phyloP scores from a whole-genome alignment of 2,329 filamentous ascomycete genomes.

The Pestalotiopsis sp. region DNA sequence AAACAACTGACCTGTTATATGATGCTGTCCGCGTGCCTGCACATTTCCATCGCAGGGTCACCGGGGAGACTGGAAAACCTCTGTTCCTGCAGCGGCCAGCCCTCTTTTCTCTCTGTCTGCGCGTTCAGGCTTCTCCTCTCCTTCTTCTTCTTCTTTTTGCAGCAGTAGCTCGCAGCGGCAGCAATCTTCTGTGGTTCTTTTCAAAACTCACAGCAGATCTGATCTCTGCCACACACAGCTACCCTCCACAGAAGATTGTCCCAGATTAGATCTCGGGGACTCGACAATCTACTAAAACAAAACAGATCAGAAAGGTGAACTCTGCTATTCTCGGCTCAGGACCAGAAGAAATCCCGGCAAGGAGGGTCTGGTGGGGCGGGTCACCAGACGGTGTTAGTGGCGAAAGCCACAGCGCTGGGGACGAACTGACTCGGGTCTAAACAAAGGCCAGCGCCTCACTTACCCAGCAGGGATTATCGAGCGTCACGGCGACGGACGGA shows the following conservation, averaged over 20 bases:
- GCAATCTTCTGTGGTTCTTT: background rate
- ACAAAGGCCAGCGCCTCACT: conserved; percentile 16
- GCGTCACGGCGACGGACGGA: conserved; percentile 5
- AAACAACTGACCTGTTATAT: conserved; percentile 5
- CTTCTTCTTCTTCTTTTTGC: background rate
- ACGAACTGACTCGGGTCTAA: conserved; percentile 27
- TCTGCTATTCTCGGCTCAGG: conserved; percentile 20
- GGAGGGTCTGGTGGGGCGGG: conserved; percentile 27
- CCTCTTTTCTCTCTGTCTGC: background rate
- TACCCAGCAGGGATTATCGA: conserved; percentile 9
- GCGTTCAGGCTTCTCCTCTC: background rate
- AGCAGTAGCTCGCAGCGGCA: background rate
- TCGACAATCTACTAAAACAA: conserved; percentile 13
- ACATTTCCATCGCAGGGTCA: conserved; percentile 7
- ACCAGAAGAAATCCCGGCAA: conserved; percentile 27
- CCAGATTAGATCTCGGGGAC: conserved; percentile 1
- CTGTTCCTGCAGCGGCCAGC: conserved; percentile 7
- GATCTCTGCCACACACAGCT: background rate
- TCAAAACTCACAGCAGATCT: background rate
- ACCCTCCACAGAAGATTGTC: conserved; percentile 1
- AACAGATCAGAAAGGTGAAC: conserved; percentile 20
- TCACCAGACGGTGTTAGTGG: conserved; percentile 31
- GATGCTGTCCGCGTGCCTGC: conserved; percentile 3
- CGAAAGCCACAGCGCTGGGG: conserved; percentile 27
- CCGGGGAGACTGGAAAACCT: conserved; percentile 1